Base-by-base conservation (phyloP, 208 protist genomes). In the Trypanosoma brucei region DNA sequence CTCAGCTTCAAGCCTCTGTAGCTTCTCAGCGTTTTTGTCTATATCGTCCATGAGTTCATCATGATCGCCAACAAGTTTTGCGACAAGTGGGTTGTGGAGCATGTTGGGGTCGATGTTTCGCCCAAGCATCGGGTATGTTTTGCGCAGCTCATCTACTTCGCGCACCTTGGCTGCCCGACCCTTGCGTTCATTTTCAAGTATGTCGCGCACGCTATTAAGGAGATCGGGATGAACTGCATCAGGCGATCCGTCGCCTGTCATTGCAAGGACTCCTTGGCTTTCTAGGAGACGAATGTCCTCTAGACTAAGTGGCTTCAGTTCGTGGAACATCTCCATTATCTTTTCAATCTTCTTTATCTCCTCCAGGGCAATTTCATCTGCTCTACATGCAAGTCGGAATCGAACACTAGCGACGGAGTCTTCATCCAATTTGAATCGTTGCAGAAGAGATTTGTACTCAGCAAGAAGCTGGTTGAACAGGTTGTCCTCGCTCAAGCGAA, bases 51-150 rank as follows among this genome's bases (percentile, higher is more conserved):
- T 55, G 66, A 77, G 83, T 39, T 91, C 79, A 30, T 70, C 72
- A 55, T 85, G 81, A 45, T 65, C 65, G 2, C 51, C 54, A 3
- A 72, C 64, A 51, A 91, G 62, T 8, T 78, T 72, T 13, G 68
- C 54, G 30, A 86, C 76, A 61, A 73, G 81, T 53, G 77, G 75
- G 55, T 92, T 75, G 31, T 68, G 14, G 52, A 79, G 58, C 22
- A 92, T 72, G 33, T 72, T 72, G 0, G 85, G 79, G 59, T 88
- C 83, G 14, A 86, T 76, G 60, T 92, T 75, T 0, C 73, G 79
- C n/a, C 76, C 79, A 42, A 83, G 87, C 40, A 76, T 82, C 2
- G 82, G 77, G 62, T 84, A 82, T 14, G 38, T 22, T n/a, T 72
- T 65, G 22, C 79, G 81, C 50, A 92, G 72, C 3, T 22, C 56